Evolutionary conservation across 2,329 filamentous ascomycete genomes (phyloP).

Genomic region (Cephalotrichum gorgonifer): DNA sequence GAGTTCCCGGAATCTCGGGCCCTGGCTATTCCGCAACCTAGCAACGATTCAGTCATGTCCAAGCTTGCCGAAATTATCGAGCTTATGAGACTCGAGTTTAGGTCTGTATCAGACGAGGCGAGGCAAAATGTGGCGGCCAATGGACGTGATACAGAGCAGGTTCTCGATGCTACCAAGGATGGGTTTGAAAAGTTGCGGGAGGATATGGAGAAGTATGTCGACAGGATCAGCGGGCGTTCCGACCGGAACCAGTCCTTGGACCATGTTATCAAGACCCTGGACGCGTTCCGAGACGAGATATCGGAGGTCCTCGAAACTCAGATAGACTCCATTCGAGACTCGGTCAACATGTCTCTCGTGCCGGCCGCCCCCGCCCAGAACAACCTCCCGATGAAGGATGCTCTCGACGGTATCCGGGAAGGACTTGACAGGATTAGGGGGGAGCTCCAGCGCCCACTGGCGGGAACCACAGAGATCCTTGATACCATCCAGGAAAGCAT

Average conservation of each 20-base stretch:
- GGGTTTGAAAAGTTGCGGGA: slow-evolving; percentile 70
- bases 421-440: slow-evolving; percentile 66
- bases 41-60: slow-evolving; percentile 39
- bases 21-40: slow-evolving; percentile 27
- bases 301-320: slow-evolving; percentile 64
- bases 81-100: slow-evolving; percentile 48
- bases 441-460: slow-evolving; percentile 58
- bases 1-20: slow-evolving; percentile 30
- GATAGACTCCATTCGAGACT: slow-evolving; percentile 70
- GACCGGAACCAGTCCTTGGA: slow-evolving; percentile 73
- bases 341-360: slow-evolving; percentile 60
- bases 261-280: slow-evolving; percentile 52
- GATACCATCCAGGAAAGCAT: slow-evolving; percentile 86
- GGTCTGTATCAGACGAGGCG: slow-evolving; percentile 48
- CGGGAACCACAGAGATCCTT: slow-evolving; percentile 76
- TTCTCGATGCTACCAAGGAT: slow-evolving; percentile 79
- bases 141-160: slow-evolving; percentile 76
- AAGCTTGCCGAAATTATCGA: slow-evolving; percentile 57
- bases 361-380: slow-evolving; percentile 35
- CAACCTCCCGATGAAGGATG: slow-evolving; percentile 37
- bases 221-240: slow-evolving; percentile 56
- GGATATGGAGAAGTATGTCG: slow-evolving; percentile 74
- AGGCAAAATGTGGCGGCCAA: slow-evolving; percentile 73
- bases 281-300: slow-evolving; percentile 58
- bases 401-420: slow-evolving; percentile 59